Evolutionary conservation across 371 early-diverging fungal genomes (phyloP), one percentile per base, ranked within the genome.

Genomic region (Actinomortierella ambigua): DNA sequence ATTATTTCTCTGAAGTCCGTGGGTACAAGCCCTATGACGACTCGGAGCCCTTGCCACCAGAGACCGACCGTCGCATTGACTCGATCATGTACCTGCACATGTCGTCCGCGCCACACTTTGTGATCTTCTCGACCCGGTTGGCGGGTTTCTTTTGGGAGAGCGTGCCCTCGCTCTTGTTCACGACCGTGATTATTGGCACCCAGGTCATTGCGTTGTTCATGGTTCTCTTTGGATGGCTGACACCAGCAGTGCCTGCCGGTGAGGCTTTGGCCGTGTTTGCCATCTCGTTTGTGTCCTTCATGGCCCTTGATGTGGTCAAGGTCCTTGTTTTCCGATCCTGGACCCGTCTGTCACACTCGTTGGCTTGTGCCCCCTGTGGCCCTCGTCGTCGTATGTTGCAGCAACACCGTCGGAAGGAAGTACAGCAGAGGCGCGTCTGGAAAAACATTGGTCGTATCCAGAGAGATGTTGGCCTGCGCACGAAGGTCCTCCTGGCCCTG

Each of bases 21-120:
- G 59, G 51, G 4, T 58, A 61, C 20, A 64, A 77, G 60, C 79
- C 79, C 49, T 67, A 53, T 2, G 63, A 56, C 5, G 59, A 59
- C 5, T 40, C 54, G 23, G 73, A 43, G 17, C 8, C 34, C 4
- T 11, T 34, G 34, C 34, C 34, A 34, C 34, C 34, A 34, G 34
- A 34, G 34, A 6, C 34, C 64, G 50, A 68, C 18, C 61, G 66
- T 26, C 78, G 81, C 46, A 63, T 93, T 60, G 85, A 91, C 64
- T 85, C 93, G 46, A 91, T 95, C 82, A 93, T 95, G 88, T 95
- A 95, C 77, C 81, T 94, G 52, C 91, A 95, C 60, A 90, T 95
- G 56, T 94, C 94, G 14, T 94, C 92, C 9, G 86, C 86, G 13
- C 96, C 96, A 41, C 96, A 95, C 77, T 95, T 95, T 80, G 87